A percentile compares a stretch with the other conserved stretches of the same genome.
These are phyloP conservation scores for Rhizoclosmatium sp. DNA, from an alignment of 192 early-diverging fungal species.

Conservation along the genomic window DNA sequence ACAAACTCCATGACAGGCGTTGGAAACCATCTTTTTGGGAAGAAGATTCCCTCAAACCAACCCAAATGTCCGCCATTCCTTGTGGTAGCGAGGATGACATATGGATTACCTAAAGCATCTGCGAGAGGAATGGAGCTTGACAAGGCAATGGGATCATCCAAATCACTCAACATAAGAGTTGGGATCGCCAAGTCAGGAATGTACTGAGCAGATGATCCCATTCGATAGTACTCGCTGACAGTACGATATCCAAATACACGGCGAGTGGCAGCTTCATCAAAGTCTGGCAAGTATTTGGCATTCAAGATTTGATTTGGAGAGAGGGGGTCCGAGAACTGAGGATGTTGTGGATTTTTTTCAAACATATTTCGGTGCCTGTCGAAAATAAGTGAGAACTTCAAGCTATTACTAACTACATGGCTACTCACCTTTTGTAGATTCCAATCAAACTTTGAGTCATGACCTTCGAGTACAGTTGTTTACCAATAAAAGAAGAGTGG, in stretches of 20 bases:
- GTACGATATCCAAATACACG: constrained; percentile 79
- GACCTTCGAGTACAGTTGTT: constrained; percentile 26
- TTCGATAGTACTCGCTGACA: constrained; percentile 76
- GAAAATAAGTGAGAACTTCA: not conserved
- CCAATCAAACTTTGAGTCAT: constrained; percentile 54
- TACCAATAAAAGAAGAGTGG: constrained; percentile 2
- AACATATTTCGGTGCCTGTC: constrained; percentile 39
- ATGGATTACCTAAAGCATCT: constrained; percentile 78
- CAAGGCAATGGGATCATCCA: constrained; percentile 93
- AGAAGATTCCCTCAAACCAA: constrained; percentile 66
- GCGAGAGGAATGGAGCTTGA: constrained; percentile 72
- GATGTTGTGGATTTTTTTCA: constrained; percentile 40
- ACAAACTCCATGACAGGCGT: constrained; percentile 57
- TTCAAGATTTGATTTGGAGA: constrained; percentile 61
- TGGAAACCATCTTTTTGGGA: constrained; percentile 45
- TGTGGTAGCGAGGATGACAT: constrained; percentile 81
- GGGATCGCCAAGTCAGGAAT: constrained; percentile 72
- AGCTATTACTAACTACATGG: too few relatives aligned
- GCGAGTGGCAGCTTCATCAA: constrained; percentile 83
- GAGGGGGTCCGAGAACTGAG: constrained; percentile 54
- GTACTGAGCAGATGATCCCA: constrained; percentile 46
- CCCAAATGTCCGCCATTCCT: constrained; percentile 89
- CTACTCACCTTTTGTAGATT: constrained; percentile 41
- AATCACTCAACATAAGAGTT: constrained; percentile 79
- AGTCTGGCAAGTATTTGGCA: constrained; percentile 74